A percentile compares a stretch with the other conserved stretches of the same genome.
Evolutionary conservation across 768 basidiomycete species (phyloP).

Genomic region (Auricularia cornea): DNA sequence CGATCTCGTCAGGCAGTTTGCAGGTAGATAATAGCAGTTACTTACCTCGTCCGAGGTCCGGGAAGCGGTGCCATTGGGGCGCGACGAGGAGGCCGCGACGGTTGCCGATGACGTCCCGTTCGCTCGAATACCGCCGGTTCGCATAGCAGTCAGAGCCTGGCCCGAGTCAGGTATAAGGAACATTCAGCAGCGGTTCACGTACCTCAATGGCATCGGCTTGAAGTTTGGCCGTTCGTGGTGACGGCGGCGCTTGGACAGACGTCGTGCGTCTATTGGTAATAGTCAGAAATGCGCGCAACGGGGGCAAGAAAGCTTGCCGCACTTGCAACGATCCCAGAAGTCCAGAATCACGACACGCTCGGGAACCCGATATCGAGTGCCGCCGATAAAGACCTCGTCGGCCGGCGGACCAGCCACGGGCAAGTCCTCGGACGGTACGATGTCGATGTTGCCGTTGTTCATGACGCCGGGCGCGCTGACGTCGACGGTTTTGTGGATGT

Average conservation of each 20-base stretch:
- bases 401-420: conserved; percentile 37
- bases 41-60: neutral
- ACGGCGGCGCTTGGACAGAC: neutral
- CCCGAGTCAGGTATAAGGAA: neutral
- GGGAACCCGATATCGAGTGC: conserved; percentile 85
- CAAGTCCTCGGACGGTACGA: conserved; percentile 59
- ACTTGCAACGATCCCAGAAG: conserved; percentile 78
- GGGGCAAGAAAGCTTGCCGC: conserved; percentile 33
- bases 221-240: neutral
- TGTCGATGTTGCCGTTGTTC: conserved; percentile 90
- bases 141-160: neutral
- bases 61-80: no score
- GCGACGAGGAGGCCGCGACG: no score
- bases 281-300: conserved; percentile 20
- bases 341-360: conserved; percentile 88
- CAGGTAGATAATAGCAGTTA: neutral
- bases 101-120: no score
- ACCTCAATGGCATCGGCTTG: conserved; percentile 10
- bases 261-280: neutral
- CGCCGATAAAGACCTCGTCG: conserved; percentile 82
- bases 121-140: neutral
- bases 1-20: neutral
- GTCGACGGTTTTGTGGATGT: conserved; percentile 57
- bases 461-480: conserved; percentile 62
- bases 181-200: neutral